Evolutionary conservation across 73 alveolate species (phyloP).

Genomic region (Paramecium octaurelia): DNA sequence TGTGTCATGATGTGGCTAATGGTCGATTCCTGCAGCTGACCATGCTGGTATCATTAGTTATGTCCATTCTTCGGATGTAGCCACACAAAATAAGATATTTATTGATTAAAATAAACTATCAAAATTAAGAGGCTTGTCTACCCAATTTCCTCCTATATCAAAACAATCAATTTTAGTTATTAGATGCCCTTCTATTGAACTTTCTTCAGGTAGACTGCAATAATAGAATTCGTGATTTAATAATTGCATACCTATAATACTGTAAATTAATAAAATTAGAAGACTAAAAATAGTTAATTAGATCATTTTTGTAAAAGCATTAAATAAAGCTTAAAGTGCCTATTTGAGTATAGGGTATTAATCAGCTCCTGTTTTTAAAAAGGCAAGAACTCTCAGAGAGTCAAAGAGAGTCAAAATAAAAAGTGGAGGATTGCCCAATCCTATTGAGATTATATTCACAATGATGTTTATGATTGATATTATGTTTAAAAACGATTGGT

Average conservation of each 20-base stretch:
- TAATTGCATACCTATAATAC: slow-evolving; percentile 39
- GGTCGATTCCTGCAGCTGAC: background rate
- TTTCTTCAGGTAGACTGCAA: background rate
- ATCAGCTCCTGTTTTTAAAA: slow-evolving; percentile 38
- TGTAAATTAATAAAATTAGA: slow-evolving; percentile 16
- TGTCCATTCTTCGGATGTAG: slow-evolving; percentile 58
- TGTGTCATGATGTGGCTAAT: background rate
- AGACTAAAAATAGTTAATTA: slow-evolving; percentile 43
- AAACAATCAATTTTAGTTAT: slow-evolving; percentile 30
- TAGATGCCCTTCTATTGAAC: background rate
- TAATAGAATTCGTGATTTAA: slow-evolving; percentile 4
- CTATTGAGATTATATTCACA: background rate
- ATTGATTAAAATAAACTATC: slow-evolving; percentile 24
- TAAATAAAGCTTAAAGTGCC: background rate
- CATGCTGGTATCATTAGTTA: background rate
- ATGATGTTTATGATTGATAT: background rate
- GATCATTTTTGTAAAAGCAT: slow-evolving; percentile 51
- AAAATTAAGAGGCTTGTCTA: background rate
- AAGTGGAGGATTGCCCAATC: background rate
- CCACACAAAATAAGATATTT: background rate
- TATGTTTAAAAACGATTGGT: background rate
- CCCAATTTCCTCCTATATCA: slow-evolving; percentile 61
- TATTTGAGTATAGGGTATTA: background rate
- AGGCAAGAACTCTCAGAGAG: slow-evolving; percentile 32
- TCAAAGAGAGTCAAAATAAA: slow-evolving; percentile 15